Evolutionary conservation across 1,139 yeast genomes (phyloP).

Genomic region (Scheffersomyces insectosa): DNA sequence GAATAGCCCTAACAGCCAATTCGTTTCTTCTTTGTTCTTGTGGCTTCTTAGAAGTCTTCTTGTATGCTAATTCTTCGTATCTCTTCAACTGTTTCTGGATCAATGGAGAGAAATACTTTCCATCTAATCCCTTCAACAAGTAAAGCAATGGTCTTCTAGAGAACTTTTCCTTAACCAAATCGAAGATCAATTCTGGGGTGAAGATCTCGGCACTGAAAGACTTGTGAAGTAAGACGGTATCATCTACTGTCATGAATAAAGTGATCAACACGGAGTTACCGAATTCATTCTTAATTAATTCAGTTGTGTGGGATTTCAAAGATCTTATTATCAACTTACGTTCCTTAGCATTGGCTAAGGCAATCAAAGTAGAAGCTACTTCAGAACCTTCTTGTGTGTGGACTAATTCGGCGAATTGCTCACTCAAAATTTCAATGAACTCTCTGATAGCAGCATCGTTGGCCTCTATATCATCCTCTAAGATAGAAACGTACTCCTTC

Average conservation of each 20-base stretch:
- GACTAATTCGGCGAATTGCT: constrained; percentile 91
- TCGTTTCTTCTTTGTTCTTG: constrained; percentile 75
- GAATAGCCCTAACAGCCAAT: constrained; percentile 64
- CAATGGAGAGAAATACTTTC: constrained; percentile 77
- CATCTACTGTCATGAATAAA: constrained; percentile 86
- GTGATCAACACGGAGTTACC: constrained; percentile 84
- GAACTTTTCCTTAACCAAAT: constrained; percentile 66
- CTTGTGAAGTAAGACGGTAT: constrained; percentile 79
- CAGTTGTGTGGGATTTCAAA: constrained; percentile 71
- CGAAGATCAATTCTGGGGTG: constrained; percentile 54
- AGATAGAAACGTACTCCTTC: constrained; percentile 79
- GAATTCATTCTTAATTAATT: constrained; percentile 77
- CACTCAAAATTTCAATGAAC: constrained; percentile 78
- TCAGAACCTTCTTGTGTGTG: constrained; percentile 94
- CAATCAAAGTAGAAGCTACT: constrained; percentile 79
- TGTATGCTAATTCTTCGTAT: constrained; percentile 64
- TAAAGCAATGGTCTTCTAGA: constrained; percentile 90
- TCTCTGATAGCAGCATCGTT: constrained; percentile 70
- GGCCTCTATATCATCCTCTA: constrained; percentile 47
- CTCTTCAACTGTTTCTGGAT: constrained; percentile 59
- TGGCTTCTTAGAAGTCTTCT: constrained; percentile 82
- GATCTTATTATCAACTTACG: constrained; percentile 75
- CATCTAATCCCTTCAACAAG: constrained; percentile 75
- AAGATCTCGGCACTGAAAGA: constrained; percentile 65
- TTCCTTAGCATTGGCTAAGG: constrained; percentile 89